A percentile compares a stretch with the other conserved stretches of the same genome.
Evolutionary conservation across 176 grass and related monocot genomes (phyloP).

Genomic region (Otatea glauca): DNA sequence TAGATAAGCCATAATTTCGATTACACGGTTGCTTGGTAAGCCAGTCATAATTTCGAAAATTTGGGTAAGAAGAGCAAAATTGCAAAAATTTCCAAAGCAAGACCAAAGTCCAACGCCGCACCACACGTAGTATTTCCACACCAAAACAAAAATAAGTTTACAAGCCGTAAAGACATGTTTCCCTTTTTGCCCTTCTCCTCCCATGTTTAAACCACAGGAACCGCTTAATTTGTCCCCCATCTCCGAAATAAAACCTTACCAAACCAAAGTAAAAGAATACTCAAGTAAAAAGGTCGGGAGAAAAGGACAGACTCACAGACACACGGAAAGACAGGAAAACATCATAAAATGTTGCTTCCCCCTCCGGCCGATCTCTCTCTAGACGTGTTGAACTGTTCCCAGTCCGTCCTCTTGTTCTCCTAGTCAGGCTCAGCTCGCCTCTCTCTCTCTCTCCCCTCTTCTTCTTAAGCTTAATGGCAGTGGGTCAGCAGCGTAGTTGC

Average conservation of each 20-base stretch:
- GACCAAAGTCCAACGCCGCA: neutral
- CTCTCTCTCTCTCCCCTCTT: neutral
- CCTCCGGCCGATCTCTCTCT: constrained; percentile 42
- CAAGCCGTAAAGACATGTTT: neutral
- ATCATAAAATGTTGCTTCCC: constrained; percentile 10
- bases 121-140: neutral
- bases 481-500: constrained; percentile 24
- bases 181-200: neutral
- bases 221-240: constrained; percentile 36
- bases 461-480: constrained; percentile 45
- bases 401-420: constrained; percentile 20
- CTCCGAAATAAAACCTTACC: constrained; percentile 1
- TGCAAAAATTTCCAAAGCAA: neutral
- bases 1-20: no score
- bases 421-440: constrained; percentile 28
- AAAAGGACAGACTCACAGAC: constrained; percentile 24
- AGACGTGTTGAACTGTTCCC: constrained; percentile 86
- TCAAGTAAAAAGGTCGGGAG: neutral
- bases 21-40: no score
- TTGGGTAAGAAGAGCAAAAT: neutral
- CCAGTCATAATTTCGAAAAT: neutral
- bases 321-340: constrained; percentile 27
- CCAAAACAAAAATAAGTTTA: neutral
- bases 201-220: constrained; percentile 20
- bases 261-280: neutral